These are phyloP conservation scores for Austroboletus novae-zelandiae DNA, from an alignment of 1,284 basidiomycete species.

Conservation along the genomic window DNA sequence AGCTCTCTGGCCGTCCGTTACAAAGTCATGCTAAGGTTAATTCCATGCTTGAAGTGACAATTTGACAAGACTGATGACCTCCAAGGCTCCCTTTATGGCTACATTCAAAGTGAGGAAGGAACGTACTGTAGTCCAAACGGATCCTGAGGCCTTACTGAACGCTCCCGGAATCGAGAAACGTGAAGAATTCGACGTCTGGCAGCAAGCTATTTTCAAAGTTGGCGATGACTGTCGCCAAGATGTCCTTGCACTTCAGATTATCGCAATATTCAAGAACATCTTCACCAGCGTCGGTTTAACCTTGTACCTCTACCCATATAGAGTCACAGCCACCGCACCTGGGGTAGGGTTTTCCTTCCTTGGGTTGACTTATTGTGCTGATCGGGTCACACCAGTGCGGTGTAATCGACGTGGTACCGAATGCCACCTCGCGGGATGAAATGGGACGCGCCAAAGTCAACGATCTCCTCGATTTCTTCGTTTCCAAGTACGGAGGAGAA, in stretches of 20 bases:
- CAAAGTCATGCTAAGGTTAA: slow-evolving; percentile 95
- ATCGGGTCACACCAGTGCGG: slow-evolving; percentile 65
- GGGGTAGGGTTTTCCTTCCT: slow-evolving; percentile 60
- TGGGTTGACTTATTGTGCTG: not conserved
- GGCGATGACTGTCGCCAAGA: slow-evolving; percentile 99
- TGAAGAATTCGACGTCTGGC: slow-evolving; percentile 88
- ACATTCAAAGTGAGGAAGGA: slow-evolving; percentile 97
- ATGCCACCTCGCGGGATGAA: slow-evolving; percentile 97
- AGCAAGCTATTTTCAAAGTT: slow-evolving; percentile 99
- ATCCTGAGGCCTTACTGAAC: slow-evolving; percentile 70
- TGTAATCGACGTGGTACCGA: slow-evolving; percentile 98
- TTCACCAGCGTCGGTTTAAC: slow-evolving; percentile 88
- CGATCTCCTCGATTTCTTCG: slow-evolving; percentile 91
- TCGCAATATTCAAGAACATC: slow-evolving; percentile 99
- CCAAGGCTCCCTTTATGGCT: slow-evolving; percentile 97
- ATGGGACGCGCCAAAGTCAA: slow-evolving; percentile 99
- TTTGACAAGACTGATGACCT: not conserved
- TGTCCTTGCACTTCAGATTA: slow-evolving; percentile 92
- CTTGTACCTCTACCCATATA: slow-evolving; percentile 93
- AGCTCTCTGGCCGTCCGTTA: slow-evolving; percentile 92
- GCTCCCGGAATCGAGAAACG: slow-evolving; percentile 54
- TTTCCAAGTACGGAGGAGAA: slow-evolving; percentile 90
- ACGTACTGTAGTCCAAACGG: slow-evolving; percentile 54
- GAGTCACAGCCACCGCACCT: slow-evolving; percentile 95
- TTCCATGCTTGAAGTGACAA: not conserved